phyloP scores from a whole-genome alignment of 2,329 filamentous ascomycete species.

The Hirsutella rhossiliensis region DNA sequence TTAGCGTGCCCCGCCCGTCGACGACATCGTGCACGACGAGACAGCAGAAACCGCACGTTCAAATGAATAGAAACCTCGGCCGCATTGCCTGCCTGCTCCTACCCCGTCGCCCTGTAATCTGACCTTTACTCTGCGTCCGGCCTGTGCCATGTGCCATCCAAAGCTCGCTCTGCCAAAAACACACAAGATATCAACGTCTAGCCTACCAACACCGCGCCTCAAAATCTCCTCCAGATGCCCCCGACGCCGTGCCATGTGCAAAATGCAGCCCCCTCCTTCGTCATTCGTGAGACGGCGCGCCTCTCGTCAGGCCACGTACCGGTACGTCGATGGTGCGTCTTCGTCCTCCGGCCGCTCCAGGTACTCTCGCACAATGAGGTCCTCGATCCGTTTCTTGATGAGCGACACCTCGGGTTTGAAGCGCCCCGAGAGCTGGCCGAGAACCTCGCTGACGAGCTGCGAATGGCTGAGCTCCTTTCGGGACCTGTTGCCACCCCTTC shows the following conservation, averaged over 20 bases:
- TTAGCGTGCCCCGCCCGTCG: no score
- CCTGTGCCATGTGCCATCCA: neutral
- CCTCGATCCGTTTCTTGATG: conserved; percentile 74
- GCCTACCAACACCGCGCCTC: neutral
- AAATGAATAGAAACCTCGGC: no score
- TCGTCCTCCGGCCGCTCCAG: conserved; percentile 59
- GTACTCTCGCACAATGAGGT: conserved; percentile 65
- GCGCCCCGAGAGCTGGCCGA: conserved; percentile 53
- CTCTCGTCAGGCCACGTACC: conserved; percentile 50
- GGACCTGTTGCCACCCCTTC: conserved; percentile 36
- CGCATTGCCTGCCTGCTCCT: no score
- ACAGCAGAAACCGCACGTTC: no score
- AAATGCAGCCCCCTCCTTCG: neutral
- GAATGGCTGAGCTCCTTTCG: conserved; percentile 61
- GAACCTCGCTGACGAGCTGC: conserved; percentile 58
- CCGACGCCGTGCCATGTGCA: neutral
- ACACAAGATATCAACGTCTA: neutral
- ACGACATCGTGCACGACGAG: no score
- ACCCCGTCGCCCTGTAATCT: no score
- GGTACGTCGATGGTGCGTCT: conserved; percentile 51
- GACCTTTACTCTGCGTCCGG: neutral
- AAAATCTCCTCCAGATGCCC: neutral
- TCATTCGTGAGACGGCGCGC: neutral
- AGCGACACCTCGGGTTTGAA: conserved; percentile 68
- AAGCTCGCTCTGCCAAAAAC: neutral